Evolutionary conservation across 129 eudicot species (phyloP), one percentile per base, ranked within the genome.

Genomic region (Artemisia argyi): DNA sequence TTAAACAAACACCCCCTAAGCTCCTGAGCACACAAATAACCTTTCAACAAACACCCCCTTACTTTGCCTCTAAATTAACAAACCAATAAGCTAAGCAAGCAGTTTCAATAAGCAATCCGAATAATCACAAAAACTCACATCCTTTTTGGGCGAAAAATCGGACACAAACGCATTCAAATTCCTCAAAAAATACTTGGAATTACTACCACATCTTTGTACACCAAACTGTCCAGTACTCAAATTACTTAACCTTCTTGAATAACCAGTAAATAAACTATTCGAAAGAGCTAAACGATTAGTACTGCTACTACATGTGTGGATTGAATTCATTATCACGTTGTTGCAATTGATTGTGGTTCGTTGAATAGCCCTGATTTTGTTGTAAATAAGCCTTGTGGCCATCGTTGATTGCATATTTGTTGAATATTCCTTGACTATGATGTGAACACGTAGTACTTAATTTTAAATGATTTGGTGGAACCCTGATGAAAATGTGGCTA

Each of bases 81-180:
- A 32, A 32, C 42, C 7, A 32, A 32, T 32, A 32, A 32, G 42
- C 42, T 32, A 32, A 20, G n/a, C n/a, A 20, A 30, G 39, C 39
- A 30, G 39, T 4, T 30, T 30, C 6, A 30, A 30, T 4, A 30
- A 30, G 39, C 39, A 30, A 30, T 30, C 15, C n/a, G 68, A 3
- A 2, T 26, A 26, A 44, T 10, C 19, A 15, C 6, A 16, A 1
- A 47, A 53, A 58, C 76, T 81, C 69, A 90, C 97, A 68, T 74
- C 82, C 15, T 77, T 81, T 32, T 73, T 62, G 16, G 89, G 72
- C 10, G 89, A 77, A 60, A 83, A 68, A 80, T 92, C 88, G 20
- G 89, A 81, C 11, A 83, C 79, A 69, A 88, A 87, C 47, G 86
- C 93, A 24, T 78, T 85, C 65, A 80, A 24, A 14, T 39, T 77